Evolutionary conservation across 805 yeast species (phyloP).

Genomic region (Myxozyma sirexii): DNA sequence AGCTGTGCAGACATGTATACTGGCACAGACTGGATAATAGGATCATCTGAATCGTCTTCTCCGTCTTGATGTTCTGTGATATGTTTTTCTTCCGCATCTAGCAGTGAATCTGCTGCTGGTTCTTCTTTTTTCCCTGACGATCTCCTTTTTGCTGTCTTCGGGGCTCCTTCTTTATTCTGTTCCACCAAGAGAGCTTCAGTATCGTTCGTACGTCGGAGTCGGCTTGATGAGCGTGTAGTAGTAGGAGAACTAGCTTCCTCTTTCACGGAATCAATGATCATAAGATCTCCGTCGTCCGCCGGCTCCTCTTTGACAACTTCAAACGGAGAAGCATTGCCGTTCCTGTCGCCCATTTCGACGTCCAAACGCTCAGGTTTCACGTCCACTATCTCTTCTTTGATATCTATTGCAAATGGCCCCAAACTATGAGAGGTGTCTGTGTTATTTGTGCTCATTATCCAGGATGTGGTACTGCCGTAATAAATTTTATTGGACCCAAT

Average conservation of each 20-base stretch:
- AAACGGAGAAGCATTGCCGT: background rate
- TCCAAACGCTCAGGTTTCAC: background rate
- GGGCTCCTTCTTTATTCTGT: background rate
- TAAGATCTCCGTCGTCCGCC: slow-evolving; percentile 6
- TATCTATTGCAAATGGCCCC: slow-evolving; percentile 11
- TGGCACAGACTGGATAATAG: slow-evolving; percentile 64
- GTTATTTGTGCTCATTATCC: background rate
- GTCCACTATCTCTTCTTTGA: slow-evolving; percentile 11
- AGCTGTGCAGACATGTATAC: slow-evolving; percentile 48
- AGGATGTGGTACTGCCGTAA: too few relatives aligned
- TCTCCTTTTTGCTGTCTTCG: background rate
- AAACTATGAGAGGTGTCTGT: background rate
- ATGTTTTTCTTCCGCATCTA: background rate
- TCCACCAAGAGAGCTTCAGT: background rate
- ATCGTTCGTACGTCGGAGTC: background rate
- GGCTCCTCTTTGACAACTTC: slow-evolving; percentile 12
- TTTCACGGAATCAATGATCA: slow-evolving; percentile 5
- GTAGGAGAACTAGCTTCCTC: slow-evolving; percentile 2
- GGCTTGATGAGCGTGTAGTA: background rate
- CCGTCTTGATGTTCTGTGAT: background rate
- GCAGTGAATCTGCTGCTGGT: background rate
- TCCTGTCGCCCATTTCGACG: background rate
- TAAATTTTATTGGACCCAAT: background rate
- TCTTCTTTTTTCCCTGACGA: background rate
- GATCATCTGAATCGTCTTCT: slow-evolving; percentile 50